Conservation (phyloP, 1,284 basidiomycete species). For the Cutaneotrichosporon sp. region DNA sequence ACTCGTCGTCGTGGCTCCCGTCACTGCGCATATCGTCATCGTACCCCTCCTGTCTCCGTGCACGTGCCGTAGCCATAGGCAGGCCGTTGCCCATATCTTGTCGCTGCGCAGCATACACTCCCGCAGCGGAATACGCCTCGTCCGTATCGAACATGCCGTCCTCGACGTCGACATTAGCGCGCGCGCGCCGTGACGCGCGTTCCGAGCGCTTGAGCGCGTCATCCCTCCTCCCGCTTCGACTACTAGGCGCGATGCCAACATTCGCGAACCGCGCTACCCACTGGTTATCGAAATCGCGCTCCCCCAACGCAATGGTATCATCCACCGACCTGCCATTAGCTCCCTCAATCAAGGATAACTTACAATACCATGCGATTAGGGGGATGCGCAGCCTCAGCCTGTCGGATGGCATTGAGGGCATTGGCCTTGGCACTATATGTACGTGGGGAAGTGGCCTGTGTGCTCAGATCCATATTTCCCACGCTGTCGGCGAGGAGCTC, state of each 20-base stretch:
- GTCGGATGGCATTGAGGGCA: slow-evolving; percentile 38
- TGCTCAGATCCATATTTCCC: slow-evolving; percentile 13
- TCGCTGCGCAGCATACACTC: slow-evolving; percentile 15
- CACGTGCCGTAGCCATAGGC: slow-evolving; percentile 25
- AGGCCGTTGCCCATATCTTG: slow-evolving; percentile 32
- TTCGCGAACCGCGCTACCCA: slow-evolving; percentile 31
- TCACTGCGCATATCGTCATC: slow-evolving; percentile 30
- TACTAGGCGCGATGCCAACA: slow-evolving; percentile 6
- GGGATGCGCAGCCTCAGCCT: slow-evolving; percentile 28
- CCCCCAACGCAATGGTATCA: slow-evolving; percentile 35
- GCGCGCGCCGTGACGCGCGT: slow-evolving; percentile 1
- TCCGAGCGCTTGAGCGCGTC: slow-evolving; percentile 12
- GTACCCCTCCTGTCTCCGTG: slow-evolving; percentile 27
- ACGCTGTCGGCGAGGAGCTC: slow-evolving; percentile 36
- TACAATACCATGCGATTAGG: slow-evolving; percentile 38
- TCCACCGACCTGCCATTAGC: slow-evolving; percentile 37
- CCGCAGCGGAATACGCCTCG: slow-evolving; percentile 20
- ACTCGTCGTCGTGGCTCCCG: slow-evolving; percentile 35
- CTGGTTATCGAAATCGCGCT: slow-evolving; percentile 43
- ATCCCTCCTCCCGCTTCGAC: background rate
- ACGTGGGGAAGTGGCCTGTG: slow-evolving; percentile 6
- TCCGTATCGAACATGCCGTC: slow-evolving; percentile 28
- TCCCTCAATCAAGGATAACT: slow-evolving; percentile 20
- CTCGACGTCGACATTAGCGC: slow-evolving; percentile 13
- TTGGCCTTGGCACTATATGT: slow-evolving; percentile 36